These are phyloP conservation scores for Carex parvula DNA, from an alignment of 176 grass and related monocot species.

Conservation along the genomic window DNA sequence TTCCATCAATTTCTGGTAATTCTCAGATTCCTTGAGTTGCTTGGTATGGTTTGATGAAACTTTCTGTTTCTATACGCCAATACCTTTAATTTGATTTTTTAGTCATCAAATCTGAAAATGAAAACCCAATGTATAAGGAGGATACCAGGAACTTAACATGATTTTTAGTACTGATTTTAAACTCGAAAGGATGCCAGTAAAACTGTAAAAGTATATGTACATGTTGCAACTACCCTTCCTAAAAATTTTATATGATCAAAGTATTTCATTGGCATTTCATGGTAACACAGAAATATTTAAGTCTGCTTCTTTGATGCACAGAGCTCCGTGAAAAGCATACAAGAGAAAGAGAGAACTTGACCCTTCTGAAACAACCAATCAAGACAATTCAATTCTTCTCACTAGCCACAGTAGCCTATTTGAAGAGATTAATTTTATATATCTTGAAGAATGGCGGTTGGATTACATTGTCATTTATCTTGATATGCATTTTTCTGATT, in stretches of 20 bases:
- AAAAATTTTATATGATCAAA: background rate
- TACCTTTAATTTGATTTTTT: background rate
- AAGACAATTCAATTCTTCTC: conserved; percentile 63
- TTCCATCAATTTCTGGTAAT: conserved; percentile 21
- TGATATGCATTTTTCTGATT: conserved; percentile 39
- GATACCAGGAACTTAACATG: background rate
- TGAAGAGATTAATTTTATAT: conserved; percentile 61
- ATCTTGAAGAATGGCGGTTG: conserved; percentile 52
- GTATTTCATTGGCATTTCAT: background rate
- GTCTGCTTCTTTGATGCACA: conserved; percentile 36
- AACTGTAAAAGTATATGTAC: background rate
- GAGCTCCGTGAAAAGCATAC: conserved; percentile 74
- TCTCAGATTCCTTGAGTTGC: background rate
- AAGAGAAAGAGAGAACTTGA: conserved; percentile 67
- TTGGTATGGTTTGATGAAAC: background rate
- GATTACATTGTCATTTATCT: conserved; percentile 50
- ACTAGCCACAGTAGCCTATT: conserved; percentile 59
- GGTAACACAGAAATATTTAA: background rate
- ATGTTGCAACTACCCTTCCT: background rate
- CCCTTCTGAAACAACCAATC: conserved; percentile 71
- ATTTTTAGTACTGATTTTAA: background rate
- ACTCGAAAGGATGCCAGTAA: background rate
- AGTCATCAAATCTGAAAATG: background rate
- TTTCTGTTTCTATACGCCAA: background rate
- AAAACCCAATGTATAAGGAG: background rate